Conservation (phyloP, 805 yeast species). For the Deakozyma indianensis region DNA sequence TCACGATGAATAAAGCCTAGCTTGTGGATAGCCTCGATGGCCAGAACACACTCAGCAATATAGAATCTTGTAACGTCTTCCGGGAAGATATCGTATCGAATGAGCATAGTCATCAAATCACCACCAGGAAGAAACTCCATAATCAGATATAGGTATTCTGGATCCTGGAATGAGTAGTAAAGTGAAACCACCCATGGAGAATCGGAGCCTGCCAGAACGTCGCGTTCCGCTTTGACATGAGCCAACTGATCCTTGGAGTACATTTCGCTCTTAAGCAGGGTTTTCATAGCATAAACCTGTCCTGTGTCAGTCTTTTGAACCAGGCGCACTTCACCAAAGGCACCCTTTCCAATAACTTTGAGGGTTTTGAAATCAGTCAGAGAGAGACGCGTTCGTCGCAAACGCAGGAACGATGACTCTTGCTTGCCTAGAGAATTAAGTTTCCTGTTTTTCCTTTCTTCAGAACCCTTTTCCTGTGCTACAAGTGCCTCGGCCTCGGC, state of each 20-base stretch:
- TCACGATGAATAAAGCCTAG: conserved; percentile 92
- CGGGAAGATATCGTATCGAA: conserved; percentile 85
- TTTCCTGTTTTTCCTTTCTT: conserved; percentile 75
- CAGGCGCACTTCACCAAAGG: conserved; percentile 91
- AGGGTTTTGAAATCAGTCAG: conserved; percentile 75
- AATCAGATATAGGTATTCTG: conserved; percentile 79
- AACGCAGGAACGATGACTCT: conserved; percentile 73
- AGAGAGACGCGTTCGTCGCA: conserved; percentile 70
- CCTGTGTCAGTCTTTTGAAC: conserved; percentile 91
- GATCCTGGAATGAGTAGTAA: conserved; percentile 71
- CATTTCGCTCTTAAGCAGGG: conserved; percentile 81
- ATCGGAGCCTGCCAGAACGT: conserved; percentile 81
- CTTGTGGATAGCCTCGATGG: conserved; percentile 87
- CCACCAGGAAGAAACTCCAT: conserved; percentile 99
- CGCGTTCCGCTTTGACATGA: conserved; percentile 91
- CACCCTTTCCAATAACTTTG: conserved; percentile 90
- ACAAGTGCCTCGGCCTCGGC: conserved; percentile 67
- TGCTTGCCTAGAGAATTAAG: conserved; percentile 72
- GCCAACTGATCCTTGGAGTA: conserved; percentile 88
- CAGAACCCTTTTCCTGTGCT: conserved; percentile 57
- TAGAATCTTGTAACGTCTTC: conserved; percentile 82
- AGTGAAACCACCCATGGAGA: conserved; percentile 82
- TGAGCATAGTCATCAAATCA: conserved; percentile 87
- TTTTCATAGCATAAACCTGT: conserved; percentile 88
- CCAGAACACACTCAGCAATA: conserved; percentile 92